Conservation (phyloP, 768 basidiomycete species). For the Mycena chlorophos region DNA sequence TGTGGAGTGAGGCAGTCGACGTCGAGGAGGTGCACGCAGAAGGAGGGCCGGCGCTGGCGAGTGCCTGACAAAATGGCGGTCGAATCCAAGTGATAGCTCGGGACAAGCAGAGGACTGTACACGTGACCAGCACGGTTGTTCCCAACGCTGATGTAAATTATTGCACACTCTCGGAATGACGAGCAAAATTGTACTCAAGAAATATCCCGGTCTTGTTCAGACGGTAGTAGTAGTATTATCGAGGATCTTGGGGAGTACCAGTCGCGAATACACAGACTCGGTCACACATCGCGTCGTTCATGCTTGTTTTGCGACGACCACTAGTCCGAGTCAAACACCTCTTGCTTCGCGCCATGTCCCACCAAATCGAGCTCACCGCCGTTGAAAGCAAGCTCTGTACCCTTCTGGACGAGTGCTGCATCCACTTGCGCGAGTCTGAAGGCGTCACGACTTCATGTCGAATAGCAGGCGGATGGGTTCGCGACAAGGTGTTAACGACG, state of each 20-base stretch:
- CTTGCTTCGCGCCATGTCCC: constrained; percentile 3
- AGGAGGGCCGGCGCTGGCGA: neutral
- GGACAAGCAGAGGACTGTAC: too few species aligned
- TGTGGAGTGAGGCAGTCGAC: constrained; percentile 6
- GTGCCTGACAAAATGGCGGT: too few species aligned
- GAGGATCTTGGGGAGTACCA: too few species aligned
- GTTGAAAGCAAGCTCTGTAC: constrained; percentile 69
- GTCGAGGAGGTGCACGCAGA: neutral
- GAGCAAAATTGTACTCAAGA: too few species aligned
- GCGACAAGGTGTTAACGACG: constrained; percentile 78
- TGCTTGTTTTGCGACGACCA: neutral
- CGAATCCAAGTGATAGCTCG: too few species aligned
- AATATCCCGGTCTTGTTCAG: too few species aligned
- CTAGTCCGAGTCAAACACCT: neutral
- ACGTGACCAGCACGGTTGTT: neutral
- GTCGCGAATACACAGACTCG: too few species aligned
- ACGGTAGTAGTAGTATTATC: constrained; percentile 37
- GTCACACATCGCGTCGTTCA: neutral
- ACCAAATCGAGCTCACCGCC: constrained; percentile 56
- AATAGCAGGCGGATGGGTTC: constrained; percentile 97
- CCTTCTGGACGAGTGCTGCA: constrained; percentile 79
- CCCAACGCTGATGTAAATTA: neutral
- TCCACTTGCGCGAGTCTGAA: constrained; percentile 50
- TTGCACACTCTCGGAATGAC: constrained; percentile 36
- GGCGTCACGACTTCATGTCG: constrained; percentile 68